These are phyloP conservation scores for Musa troglodytarum DNA, from an alignment of 176 grass and related monocot species.

Conservation along the genomic window DNA sequence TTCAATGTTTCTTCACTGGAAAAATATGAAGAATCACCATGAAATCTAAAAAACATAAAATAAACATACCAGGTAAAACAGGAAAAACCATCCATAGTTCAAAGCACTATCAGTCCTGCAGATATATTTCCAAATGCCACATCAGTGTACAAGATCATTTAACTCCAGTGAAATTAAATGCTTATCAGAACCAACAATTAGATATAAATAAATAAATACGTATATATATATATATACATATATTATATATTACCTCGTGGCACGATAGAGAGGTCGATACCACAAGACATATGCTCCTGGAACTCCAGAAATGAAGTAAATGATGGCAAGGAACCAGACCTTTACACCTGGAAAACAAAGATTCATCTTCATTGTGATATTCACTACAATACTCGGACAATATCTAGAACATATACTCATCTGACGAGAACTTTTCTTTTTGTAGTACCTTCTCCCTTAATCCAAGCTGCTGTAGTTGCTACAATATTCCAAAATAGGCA, in stretches of 20 bases:
- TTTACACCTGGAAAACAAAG: conserved; percentile 47
- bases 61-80: conserved; percentile 49
- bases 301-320: conserved; percentile 68
- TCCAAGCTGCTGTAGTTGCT: conserved; percentile 51
- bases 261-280: conserved; percentile 68
- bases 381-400: not conserved
- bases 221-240: not conserved
- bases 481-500: conserved; percentile 69
- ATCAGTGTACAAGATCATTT: not conserved
- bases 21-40: not conserved
- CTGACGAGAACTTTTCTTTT: not conserved
- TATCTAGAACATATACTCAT: not conserved
- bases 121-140: not conserved
- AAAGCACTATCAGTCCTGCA: conserved; percentile 66
- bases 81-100: conserved; percentile 65
- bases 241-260: conserved; percentile 40
- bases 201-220: no score
- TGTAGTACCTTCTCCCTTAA: conserved; percentile 38
- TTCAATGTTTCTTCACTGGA: not conserved
- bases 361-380: not conserved
- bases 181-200: no score
- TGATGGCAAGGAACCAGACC: conserved; percentile 66
- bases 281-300: conserved; percentile 56
- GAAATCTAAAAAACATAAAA: not conserved
- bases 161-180: not conserved